Evolutionary conservation across 1,284 basidiomycete species (phyloP), one percentile per base, ranked within the genome.

Genomic region (Ustilago nuda): DNA sequence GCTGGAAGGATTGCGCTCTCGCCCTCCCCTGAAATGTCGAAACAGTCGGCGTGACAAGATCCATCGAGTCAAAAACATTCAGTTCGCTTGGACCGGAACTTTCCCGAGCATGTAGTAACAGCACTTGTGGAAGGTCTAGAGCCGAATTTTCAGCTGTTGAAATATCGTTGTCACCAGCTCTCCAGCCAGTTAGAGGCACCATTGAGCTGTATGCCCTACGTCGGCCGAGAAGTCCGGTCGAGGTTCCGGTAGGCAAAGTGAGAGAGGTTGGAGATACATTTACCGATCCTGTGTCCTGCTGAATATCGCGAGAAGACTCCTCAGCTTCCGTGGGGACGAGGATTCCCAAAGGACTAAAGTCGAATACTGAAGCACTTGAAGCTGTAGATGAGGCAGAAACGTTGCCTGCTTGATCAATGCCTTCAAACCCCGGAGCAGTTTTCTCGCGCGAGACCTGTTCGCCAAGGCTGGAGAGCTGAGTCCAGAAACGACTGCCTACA

Each of bases 111-210:
- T 66, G 56, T 7, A 62, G n/a, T 6, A 66, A 23, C 19, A 66
- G 15, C 7, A 72, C 57, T n/a, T 61, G 60, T 3, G 70, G 70
- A 2, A 72, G 50, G 3, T 57, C 48, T n/a, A 4, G 2, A 46
- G 15, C 13, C 13, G 12, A 9, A 1, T 13, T 53, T 17, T 50
- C 51, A 13, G 12, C n/a, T 2, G 36, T 46, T 9, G 41, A 35
- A 27, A 56, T 39, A 17, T 59, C 56, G 15, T 41, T 52, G 9
- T 72, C 70, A 1, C 64, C 65, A 1, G 61, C 64, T 56, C 53
- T 62, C 69, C 69, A 72, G 8, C 70, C 64, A 5, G 70, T 67
- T 3, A 72, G 61, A 8, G 70, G 70, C 0, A 72, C 50, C 64
- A 72, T 66, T 5, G 65, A 67, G 48, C 60, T 66, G 11, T 63